A percentile compares a stretch with the other conserved stretches of the same genome.
These are phyloP conservation scores for Alternaria postmessia DNA, from an alignment of 2,329 filamentous ascomycete genomes.

Conservation along the genomic window DNA sequence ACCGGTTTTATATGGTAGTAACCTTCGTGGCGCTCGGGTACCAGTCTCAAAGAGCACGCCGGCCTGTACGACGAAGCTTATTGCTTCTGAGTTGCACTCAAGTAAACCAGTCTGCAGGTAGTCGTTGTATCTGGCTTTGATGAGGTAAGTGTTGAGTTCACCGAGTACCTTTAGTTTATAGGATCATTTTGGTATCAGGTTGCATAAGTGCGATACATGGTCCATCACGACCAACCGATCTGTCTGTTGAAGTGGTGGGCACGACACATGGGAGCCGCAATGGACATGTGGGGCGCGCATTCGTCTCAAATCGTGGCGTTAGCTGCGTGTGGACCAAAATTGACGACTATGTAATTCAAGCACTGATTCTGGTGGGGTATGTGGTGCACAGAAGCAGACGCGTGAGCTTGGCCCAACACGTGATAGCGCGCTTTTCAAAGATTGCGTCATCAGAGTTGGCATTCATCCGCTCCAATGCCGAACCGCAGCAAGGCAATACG, in stretches of 20 bases:
- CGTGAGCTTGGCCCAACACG: conserved; percentile 7
- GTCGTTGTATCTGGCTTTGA: not conserved
- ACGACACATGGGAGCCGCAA: not conserved
- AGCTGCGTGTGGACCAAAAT: not conserved
- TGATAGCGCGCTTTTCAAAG: conserved; percentile 19
- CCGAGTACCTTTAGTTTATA: not conserved
- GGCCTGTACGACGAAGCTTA: not conserved
- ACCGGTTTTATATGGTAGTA: not conserved
- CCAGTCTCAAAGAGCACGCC: not conserved
- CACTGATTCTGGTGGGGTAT: not conserved
- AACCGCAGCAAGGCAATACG: not conserved
- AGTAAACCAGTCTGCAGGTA: not conserved
- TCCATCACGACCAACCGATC: not conserved
- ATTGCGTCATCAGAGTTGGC: conserved; percentile 16
- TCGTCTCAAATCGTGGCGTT: not conserved
- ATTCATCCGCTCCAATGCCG: not conserved
- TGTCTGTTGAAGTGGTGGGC: not conserved
- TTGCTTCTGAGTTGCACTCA: not conserved
- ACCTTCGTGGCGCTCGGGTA: not conserved
- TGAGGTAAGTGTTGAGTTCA: not conserved
- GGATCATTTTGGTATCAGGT: not conserved
- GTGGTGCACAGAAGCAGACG: too few relatives aligned
- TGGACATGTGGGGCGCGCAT: not conserved
- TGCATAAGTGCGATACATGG: too few relatives aligned
- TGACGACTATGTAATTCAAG: not conserved